Evolutionary conservation across 257 asterid species (phyloP).

Genomic region (Cynanchum wilfordii): DNA sequence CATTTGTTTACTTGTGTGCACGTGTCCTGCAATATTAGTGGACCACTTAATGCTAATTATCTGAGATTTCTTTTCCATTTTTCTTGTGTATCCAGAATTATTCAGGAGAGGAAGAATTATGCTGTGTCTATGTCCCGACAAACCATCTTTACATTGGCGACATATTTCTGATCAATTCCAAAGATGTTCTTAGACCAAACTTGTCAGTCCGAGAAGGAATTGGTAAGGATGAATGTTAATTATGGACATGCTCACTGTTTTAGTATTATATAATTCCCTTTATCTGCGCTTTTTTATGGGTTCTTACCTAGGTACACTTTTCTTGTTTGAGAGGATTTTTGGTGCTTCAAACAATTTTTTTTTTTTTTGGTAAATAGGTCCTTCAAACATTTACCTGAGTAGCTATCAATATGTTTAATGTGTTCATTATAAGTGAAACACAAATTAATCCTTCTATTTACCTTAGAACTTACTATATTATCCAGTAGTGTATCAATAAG

Average conservation of each 20-base stretch:
- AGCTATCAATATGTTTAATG: background rate
- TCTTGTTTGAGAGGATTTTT: too few relatives aligned
- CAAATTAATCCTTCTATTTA: background rate
- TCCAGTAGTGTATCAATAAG: background rate
- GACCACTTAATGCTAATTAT: conserved; percentile 1
- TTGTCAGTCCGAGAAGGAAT: conserved; percentile 56
- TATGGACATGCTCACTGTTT: background rate
- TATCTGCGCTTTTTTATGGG: background rate
- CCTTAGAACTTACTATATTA: background rate
- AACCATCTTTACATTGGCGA: conserved; percentile 54
- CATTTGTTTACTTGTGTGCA: background rate
- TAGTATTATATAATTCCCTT: background rate
- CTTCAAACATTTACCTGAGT: too few relatives aligned
- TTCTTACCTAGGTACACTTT: background rate
- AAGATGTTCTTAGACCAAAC: conserved; percentile 49
- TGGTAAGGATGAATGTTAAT: conserved; percentile 26
- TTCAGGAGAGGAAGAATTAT: conserved; percentile 45
- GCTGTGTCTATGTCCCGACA: conserved; percentile 52
- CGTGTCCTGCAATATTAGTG: background rate
- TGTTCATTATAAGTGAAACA: background rate
- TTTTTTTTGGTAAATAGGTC: too few relatives aligned
- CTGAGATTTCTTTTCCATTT: background rate
- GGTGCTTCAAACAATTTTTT: too few relatives aligned
- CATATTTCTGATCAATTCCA: conserved; percentile 41
- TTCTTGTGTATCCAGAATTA: conserved; percentile 25